phyloP scores from a whole-genome alignment of 2,329 filamentous ascomycete genomes.

The Aaosphaeria arxii region DNA sequence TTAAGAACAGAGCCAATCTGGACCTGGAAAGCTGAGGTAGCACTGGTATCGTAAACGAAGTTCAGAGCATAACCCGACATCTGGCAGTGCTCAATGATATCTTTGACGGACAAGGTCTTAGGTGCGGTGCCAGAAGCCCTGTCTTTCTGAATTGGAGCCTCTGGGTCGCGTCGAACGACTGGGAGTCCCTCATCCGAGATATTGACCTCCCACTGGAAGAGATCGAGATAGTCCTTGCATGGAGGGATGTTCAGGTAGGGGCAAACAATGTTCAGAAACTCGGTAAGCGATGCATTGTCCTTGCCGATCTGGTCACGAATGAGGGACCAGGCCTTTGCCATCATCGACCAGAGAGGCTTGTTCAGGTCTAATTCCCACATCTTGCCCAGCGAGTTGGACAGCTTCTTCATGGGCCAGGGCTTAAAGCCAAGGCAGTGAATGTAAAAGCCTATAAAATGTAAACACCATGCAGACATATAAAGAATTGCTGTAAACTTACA shows the following conservation, averaged over 20 bases:
- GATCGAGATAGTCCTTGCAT: not conserved
- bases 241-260: conserved; percentile 36
- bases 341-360: conserved; percentile 51
- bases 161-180: not conserved
- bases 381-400: conserved; percentile 48
- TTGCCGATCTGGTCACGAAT: conserved; percentile 52
- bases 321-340: conserved; percentile 56
- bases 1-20: too few species aligned
- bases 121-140: conserved; percentile 1
- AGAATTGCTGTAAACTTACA: conserved; percentile 14
- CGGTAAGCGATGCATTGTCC: conserved; percentile 44
- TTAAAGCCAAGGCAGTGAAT: conserved; percentile 42
- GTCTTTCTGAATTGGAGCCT: not conserved
- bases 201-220: not conserved
- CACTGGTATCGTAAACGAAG: too few species aligned
- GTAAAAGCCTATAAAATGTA: conserved; percentile 32
- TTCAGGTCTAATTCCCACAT: conserved; percentile 52
- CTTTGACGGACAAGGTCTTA: conserved; percentile 31
- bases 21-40: too few species aligned
- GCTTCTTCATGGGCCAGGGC: conserved; percentile 50
- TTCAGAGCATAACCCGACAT: conserved; percentile 19
- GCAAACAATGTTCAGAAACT: conserved; percentile 47
- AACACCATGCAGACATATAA: conserved; percentile 29
- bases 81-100: conserved; percentile 28
- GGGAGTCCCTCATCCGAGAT: not conserved